These are phyloP conservation scores for Anthoceros angustus DNA, from an alignment of 225 moss, liverwort and hornwort genomes.

Conservation along the genomic window DNA sequence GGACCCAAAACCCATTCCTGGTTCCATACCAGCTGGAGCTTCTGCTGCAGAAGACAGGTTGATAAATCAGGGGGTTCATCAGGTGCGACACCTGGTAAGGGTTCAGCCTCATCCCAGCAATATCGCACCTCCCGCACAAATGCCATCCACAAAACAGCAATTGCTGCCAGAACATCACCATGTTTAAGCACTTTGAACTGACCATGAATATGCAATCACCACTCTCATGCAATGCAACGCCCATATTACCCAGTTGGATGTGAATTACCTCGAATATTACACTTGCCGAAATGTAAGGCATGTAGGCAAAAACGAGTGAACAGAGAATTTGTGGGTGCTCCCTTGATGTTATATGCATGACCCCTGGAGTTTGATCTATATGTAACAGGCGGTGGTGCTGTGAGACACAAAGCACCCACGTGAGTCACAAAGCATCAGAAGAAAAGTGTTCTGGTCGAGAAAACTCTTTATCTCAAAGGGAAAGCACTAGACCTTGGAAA, in stretches of 20 bases:
- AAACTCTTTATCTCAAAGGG: background rate
- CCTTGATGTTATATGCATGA: conserved; percentile 53
- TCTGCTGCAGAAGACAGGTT: conserved; percentile 70
- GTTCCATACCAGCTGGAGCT: conserved; percentile 63
- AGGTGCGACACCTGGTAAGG: conserved; percentile 56
- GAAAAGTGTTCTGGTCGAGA: conserved; percentile 5
- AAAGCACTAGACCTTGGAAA: conserved; percentile 47
- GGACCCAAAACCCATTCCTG: no score
- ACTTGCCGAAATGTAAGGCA: conserved; percentile 60
- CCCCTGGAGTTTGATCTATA: conserved; percentile 33
- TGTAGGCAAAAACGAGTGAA: conserved; percentile 79
- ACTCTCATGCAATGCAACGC: no score
- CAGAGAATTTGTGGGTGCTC: conserved; percentile 70
- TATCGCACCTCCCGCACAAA: conserved; percentile 88
- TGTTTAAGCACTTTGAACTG: conserved; percentile 3
- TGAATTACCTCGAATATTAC: conserved; percentile 73
- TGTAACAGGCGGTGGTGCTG: conserved; percentile 26
- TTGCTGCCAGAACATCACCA: conserved; percentile 35
- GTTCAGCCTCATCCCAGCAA: conserved; percentile 77
- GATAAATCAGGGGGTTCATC: conserved; percentile 50
- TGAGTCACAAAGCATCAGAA: conserved; percentile 1
- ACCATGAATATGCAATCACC: conserved; percentile 9
- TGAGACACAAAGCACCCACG: conserved; percentile 9
- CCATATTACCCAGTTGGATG: no score
- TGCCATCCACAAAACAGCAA: conserved; percentile 86